phyloP scores from a whole-genome alignment of 495 filamentous ascomycete genomes.

The Pyronema omphalodes region DNA sequence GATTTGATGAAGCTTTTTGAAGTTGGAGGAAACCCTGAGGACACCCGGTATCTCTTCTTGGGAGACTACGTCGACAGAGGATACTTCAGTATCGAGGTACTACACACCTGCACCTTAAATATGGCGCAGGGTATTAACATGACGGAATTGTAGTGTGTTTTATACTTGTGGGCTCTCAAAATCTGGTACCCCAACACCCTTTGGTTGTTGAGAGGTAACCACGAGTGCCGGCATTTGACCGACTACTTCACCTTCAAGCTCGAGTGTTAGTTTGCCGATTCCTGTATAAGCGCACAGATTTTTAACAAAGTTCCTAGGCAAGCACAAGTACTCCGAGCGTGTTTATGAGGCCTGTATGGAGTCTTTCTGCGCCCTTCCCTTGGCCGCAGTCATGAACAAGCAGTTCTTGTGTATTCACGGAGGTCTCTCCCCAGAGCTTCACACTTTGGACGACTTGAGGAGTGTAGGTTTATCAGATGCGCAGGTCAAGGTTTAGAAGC shows the following conservation, averaged over 20 bases:
- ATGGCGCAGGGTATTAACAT: neutral
- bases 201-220: conserved; percentile 91
- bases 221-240: conserved; percentile 95
- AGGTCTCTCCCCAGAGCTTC: conserved; percentile 83
- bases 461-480: conserved; percentile 10
- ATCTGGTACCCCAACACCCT: conserved; percentile 97
- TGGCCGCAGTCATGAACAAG: conserved; percentile 99
- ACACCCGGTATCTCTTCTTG: conserved; percentile 89
- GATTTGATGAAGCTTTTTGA: conserved; percentile 99
- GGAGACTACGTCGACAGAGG: conserved; percentile 96
- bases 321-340: conserved; percentile 82
- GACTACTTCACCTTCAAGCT: conserved; percentile 99
- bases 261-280: conserved; percentile 39
- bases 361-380: conserved; percentile 82
- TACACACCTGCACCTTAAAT: neutral
- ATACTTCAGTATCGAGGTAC: conserved; percentile 92
- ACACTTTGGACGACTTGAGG: conserved; percentile 65
- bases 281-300: neutral
- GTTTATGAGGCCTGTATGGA: conserved; percentile 98
- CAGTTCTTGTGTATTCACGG: conserved; percentile 98
- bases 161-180: conserved; percentile 95
- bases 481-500: neutral
- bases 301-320: conserved; percentile 16
- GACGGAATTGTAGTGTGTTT: conserved; percentile 46
- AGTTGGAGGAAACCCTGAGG: conserved; percentile 88